A percentile compares a stretch with the other conserved stretches of the same genome.
These are phyloP conservation scores for Hydrangea macrophylla DNA, from an alignment of 148 eudicot species.

Conservation along the genomic window DNA sequence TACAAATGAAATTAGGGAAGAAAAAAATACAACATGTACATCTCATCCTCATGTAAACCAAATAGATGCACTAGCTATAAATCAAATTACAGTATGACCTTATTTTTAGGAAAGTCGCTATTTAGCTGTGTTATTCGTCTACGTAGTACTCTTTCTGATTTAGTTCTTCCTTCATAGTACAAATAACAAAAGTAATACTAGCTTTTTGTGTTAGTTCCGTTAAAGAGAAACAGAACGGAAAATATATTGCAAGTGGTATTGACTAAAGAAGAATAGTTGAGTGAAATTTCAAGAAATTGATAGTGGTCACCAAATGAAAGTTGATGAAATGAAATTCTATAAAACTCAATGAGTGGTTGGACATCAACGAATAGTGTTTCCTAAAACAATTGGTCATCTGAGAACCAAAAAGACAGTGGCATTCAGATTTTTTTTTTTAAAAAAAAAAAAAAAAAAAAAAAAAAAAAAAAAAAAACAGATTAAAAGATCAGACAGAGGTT, in stretches of 20 bases:
- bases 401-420: slow-evolving; percentile 7
- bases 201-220: background rate
- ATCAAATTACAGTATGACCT: background rate
- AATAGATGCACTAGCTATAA: background rate
- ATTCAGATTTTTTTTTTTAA: slow-evolving; percentile 12
- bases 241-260: too few relatives aligned
- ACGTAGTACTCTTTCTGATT: too few relatives aligned
- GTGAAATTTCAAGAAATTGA: background rate
- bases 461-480: slow-evolving; percentile 11
- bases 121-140: too few relatives aligned
- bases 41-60: background rate
- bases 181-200: background rate
- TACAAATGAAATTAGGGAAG: background rate
- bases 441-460: too few relatives aligned
- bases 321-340: too few relatives aligned
- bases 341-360: slow-evolving; percentile 13
- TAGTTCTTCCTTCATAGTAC: background rate
- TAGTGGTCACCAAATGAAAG: background rate
- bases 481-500: background rate
- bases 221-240: background rate
- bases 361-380: slow-evolving; percentile 19
- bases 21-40: slow-evolving; percentile 11
- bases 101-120: too few relatives aligned
- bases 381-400: slow-evolving; percentile 17
- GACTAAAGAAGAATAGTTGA: slow-evolving; percentile 4